Conservation (phyloP, 2,329 filamentous ascomycete species). For the Pseudogymnoascus pannorum region DNA sequence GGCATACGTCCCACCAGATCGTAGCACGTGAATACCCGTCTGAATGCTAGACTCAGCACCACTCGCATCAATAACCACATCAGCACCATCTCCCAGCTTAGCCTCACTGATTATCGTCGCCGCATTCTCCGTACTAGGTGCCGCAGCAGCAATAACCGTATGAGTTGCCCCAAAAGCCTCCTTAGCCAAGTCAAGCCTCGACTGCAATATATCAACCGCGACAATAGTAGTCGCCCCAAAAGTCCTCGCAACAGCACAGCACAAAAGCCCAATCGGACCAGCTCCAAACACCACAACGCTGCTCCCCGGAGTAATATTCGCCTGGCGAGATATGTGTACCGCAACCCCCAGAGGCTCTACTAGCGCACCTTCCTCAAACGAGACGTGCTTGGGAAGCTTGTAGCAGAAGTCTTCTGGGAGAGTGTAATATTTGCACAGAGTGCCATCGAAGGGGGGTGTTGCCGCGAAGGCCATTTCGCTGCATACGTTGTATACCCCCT, state of each 20-base stretch:
- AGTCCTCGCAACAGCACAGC: conserved; percentile 49
- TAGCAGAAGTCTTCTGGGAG: conserved; percentile 42
- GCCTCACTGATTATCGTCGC: conserved; percentile 38
- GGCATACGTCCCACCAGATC: conserved; percentile 44
- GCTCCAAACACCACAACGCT: conserved; percentile 51
- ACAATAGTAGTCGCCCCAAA: conserved; percentile 50
- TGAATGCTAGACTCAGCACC: conserved; percentile 47
- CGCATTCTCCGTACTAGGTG: conserved; percentile 66
- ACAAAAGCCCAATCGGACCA: conserved; percentile 51
- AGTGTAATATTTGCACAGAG: conserved; percentile 42
- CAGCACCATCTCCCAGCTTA: conserved; percentile 32
- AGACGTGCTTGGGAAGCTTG: conserved; percentile 37
- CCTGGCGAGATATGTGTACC: conserved; percentile 51
- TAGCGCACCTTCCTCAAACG: conserved; percentile 44
- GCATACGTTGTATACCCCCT: conserved; percentile 36
- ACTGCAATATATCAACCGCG: conserved; percentile 49
- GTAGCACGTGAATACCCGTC: conserved; percentile 42
- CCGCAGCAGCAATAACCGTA: conserved; percentile 63
- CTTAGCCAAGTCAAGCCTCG: conserved; percentile 49
- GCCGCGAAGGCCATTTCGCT: conserved; percentile 41
- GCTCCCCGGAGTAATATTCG: conserved; percentile 40
- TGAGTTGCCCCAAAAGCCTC: conserved; percentile 51
- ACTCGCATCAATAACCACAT: conserved; percentile 47
- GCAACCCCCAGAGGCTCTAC: conserved; percentile 47
- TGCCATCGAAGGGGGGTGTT: conserved; percentile 42